Percentiles rank a stretch among this genome's conserved stretches.
phyloP scores from a whole-genome alignment of 129 eudicot species.

The Heracleum sosnowskyi region DNA sequence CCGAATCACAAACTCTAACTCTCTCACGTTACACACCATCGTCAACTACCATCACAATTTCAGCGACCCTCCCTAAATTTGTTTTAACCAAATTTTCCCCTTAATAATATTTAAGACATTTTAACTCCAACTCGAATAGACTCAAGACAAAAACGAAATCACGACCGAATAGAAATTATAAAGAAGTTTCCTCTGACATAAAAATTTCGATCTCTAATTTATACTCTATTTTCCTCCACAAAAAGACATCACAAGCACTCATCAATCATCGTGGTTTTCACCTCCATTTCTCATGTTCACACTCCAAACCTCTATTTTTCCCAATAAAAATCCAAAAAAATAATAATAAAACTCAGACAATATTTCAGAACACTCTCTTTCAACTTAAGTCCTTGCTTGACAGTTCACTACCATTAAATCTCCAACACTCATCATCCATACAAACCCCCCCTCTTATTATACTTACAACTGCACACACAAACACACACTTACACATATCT shows the following conservation, averaged over 20 bases:
- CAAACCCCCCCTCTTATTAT: not conserved
- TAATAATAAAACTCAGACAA: not conserved
- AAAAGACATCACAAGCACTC: not conserved
- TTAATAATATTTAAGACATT: too few species aligned
- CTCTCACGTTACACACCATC: too few species aligned
- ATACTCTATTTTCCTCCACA: not conserved
- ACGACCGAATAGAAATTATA: too few species aligned
- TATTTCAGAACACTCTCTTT: not conserved
- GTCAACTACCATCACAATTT: too few species aligned
- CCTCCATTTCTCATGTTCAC: not conserved
- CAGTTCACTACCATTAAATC: constrained; percentile 6
- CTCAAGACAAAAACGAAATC: too few species aligned
- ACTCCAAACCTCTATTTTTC: not conserved
- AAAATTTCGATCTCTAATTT: too few species aligned
- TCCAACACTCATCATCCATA: constrained; percentile 1
- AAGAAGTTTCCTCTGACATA: too few species aligned
- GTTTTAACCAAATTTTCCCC: too few species aligned
- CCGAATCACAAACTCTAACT: too few species aligned
- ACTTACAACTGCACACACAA: not conserved
- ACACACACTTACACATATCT: not conserved
- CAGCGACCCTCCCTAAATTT: too few species aligned
- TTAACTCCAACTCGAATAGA: too few species aligned
- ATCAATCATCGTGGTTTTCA: not conserved
- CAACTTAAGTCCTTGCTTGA: not conserved
- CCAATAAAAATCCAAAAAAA: not conserved